phyloP scores from a whole-genome alignment of 1,139 yeast genomes.

The Suhomyces bokatorum region DNA sequence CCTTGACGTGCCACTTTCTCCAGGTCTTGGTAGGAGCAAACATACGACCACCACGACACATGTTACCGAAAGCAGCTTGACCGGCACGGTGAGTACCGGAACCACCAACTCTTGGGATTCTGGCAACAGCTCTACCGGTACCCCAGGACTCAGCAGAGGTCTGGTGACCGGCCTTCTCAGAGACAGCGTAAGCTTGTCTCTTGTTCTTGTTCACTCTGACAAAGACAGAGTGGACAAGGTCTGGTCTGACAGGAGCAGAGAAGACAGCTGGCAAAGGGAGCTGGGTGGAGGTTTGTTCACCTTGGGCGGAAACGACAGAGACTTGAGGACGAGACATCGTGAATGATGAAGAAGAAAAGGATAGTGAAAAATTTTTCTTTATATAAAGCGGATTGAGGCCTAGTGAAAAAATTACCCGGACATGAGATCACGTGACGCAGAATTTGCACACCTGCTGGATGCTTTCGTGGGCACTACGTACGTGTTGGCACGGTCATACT shows the following conservation, averaged over 20 bases:
- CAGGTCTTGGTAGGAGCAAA: conserved; percentile 99
- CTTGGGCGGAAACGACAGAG: conserved; percentile 86
- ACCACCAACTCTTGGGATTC: conserved; percentile 99
- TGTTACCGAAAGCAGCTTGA: conserved; percentile 99
- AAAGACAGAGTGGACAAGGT: conserved; percentile 97
- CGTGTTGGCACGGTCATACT: too few relatives aligned
- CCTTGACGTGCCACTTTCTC: conserved; percentile 99
- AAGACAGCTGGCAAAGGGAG: conserved; percentile 97
- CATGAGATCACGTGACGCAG: not conserved
- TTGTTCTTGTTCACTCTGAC: conserved; percentile 99
- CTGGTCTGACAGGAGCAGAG: conserved; percentile 99
- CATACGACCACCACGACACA: conserved; percentile 99
- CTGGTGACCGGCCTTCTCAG: conserved; percentile 99
- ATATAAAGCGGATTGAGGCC: conserved; percentile 2
- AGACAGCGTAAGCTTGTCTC: conserved; percentile 99
- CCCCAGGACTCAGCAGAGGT: conserved; percentile 99
- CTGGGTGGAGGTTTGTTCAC: conserved; percentile 82
- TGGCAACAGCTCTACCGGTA: conserved; percentile 99
- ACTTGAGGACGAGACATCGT: conserved; percentile 93
- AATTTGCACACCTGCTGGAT: too few relatives aligned
- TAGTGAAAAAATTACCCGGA: conserved; percentile 9
- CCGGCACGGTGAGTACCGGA: conserved; percentile 99
- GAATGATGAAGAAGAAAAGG: conserved; percentile 28
- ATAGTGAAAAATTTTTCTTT: conserved; percentile 20
- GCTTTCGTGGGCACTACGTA: too few relatives aligned